Conservation (phyloP, 192 early-diverging fungal genomes). For the Rhizophagus clarus region DNA sequence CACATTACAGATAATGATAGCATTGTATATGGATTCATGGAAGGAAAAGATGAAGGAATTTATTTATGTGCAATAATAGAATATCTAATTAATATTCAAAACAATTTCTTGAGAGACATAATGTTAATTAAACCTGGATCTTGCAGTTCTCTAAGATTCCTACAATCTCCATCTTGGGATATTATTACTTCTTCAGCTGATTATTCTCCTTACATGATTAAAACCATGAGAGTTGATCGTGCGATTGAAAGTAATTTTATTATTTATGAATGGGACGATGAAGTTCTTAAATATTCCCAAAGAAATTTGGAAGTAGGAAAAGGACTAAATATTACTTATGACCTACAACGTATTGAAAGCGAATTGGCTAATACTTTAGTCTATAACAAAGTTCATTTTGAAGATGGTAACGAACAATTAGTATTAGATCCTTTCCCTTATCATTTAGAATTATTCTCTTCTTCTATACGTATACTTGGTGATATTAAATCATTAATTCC, state of each 20-base stretch:
- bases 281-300: constrained; percentile 27
- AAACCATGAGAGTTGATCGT: neutral
- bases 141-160: constrained; percentile 25
- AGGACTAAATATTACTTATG: constrained; percentile 22
- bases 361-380: constrained; percentile 26
- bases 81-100: constrained; percentile 28
- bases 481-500: constrained; percentile 25
- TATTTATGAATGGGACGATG: constrained; percentile 16
- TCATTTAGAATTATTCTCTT: constrained; percentile 31
- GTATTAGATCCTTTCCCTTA: constrained; percentile 24
- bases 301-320: constrained; percentile 13
- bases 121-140: constrained; percentile 2
- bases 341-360: constrained; percentile 22
- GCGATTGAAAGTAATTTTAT: neutral
- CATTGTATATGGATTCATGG: constrained; percentile 25
- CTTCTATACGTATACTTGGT: neutral
- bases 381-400: constrained; percentile 16
- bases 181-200: neutral
- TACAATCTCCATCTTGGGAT: constrained; percentile 3
- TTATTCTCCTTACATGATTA: neutral
- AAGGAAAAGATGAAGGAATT: constrained; percentile 21
- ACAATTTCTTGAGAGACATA: constrained; percentile 29
- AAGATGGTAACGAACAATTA: neutral
- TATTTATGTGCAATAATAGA: constrained; percentile 25
- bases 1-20: neutral